Conservation (phyloP, 345 rosid genomes). For the Litchi chinensis region DNA sequence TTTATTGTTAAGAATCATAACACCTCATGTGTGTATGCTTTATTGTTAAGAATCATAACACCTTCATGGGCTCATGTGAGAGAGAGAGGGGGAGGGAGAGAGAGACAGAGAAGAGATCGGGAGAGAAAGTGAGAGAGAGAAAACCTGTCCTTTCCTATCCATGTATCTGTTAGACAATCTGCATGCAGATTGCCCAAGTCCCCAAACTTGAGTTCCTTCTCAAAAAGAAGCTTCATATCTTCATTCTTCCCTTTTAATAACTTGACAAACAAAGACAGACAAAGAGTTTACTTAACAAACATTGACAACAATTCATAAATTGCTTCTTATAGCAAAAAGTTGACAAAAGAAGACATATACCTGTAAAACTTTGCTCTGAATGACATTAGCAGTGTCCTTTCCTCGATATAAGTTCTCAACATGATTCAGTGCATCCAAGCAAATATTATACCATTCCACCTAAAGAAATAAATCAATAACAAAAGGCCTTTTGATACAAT, state of each 20-base stretch:
- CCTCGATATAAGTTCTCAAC: conserved; percentile 69
- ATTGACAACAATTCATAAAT: neutral
- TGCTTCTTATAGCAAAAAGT: neutral
- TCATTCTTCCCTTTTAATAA: conserved; percentile 69
- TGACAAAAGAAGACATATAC: conserved; percentile 38
- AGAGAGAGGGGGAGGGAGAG: neutral
- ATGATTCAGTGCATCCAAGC: conserved; percentile 68
- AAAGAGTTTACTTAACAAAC: conserved; percentile 14
- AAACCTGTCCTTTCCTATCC: conserved; percentile 98
- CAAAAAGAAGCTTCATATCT: conserved; percentile 64
- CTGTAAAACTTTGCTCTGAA: conserved; percentile 76
- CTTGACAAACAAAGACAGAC: conserved; percentile 41
- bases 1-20: neutral
- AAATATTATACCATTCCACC: conserved; percentile 88
- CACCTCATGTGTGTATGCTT: neutral
- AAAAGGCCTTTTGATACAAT: neutral
- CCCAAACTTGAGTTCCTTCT: conserved; percentile 68
- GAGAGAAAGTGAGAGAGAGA: conserved; percentile 32
- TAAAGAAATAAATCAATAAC: conserved; percentile 35
- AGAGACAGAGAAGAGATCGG: conserved; percentile 25
- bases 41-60: neutral
- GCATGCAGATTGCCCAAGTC: conserved; percentile 67
- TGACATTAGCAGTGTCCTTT: conserved; percentile 65
- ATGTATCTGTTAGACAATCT: conserved; percentile 91
- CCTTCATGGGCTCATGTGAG: neutral